phyloP scores from a whole-genome alignment of 73 alveolate species.

The Effrenium voratum region DNA sequence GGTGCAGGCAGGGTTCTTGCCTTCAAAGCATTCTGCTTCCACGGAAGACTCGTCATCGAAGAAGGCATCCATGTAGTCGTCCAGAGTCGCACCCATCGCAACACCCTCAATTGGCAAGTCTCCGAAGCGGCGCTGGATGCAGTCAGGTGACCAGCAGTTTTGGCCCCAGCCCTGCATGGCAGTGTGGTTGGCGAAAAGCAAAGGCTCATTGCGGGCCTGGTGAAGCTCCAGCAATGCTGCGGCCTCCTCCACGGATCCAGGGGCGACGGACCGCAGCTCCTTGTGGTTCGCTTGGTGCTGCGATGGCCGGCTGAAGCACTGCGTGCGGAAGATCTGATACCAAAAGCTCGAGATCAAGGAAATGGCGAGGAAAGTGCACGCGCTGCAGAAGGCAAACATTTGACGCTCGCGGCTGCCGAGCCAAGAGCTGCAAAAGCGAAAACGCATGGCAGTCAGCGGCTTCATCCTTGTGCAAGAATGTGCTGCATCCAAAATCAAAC shows the following conservation, averaged over 20 bases:
- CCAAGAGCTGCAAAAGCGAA: too few species aligned
- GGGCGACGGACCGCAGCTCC: background rate
- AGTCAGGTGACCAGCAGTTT: slow-evolving; percentile 4
- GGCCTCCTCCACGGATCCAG: slow-evolving; percentile 13
- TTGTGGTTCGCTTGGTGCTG: too few species aligned
- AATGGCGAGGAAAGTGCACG: background rate
- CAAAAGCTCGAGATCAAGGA: background rate
- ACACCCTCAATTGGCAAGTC: background rate
- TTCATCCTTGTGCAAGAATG: too few species aligned
- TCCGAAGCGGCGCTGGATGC: slow-evolving; percentile 7
- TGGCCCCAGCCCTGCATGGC: slow-evolving; percentile 38
- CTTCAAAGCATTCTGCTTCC: background rate
- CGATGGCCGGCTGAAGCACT: slow-evolving; percentile 57
- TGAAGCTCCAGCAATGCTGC: background rate
- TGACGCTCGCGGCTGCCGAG: too few species aligned
- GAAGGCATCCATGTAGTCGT: slow-evolving; percentile 24
- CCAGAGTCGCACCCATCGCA: slow-evolving; percentile 7
- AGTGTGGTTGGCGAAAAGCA: slow-evolving; percentile 25
- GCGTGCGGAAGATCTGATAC: slow-evolving; percentile 73
- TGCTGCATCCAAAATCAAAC: too few species aligned
- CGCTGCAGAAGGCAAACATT: too few species aligned
- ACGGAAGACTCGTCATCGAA: background rate
- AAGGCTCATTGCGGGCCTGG: slow-evolving; percentile 40
- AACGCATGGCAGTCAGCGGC: too few species aligned
- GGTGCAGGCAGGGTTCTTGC: background rate